phyloP scores from a whole-genome alignment of 345 rosid species.

The Acer campestre region DNA sequence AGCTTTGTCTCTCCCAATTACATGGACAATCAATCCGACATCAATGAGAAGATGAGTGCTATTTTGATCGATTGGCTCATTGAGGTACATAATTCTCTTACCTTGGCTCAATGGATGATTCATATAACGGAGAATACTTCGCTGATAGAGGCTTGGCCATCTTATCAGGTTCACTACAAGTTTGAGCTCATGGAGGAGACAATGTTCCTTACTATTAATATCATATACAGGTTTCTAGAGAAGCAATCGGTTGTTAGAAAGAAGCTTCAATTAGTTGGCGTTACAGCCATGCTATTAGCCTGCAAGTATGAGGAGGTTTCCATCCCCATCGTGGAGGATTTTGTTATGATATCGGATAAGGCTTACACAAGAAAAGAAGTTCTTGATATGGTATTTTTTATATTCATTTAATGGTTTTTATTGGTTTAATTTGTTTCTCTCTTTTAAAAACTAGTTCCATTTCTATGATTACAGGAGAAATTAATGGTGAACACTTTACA shows the following conservation, averaged over 20 bases:
- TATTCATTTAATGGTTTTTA: neutral
- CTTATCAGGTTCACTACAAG: constrained; percentile 86
- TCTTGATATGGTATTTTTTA: constrained; percentile 61
- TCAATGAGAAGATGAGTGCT: constrained; percentile 94
- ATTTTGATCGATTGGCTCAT: constrained; percentile 93
- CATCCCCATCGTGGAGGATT: constrained; percentile 83
- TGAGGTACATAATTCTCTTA: constrained; percentile 51
- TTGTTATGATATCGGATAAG: constrained; percentile 82
- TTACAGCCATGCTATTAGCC: constrained; percentile 90
- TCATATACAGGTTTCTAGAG: constrained; percentile 87
- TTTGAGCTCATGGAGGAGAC: constrained; percentile 86
- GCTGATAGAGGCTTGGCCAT: constrained; percentile 8
- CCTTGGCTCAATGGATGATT: neutral
- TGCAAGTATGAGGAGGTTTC: constrained; percentile 98
- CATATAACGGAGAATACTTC: neutral
- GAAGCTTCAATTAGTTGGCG: constrained; percentile 90
- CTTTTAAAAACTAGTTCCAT: neutral
- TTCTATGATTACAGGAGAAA: constrained; percentile 48
- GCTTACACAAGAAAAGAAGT: constrained; percentile 77
- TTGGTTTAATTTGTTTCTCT: neutral
- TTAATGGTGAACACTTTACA: constrained; percentile 67
- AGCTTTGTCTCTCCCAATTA: constrained; percentile 66
- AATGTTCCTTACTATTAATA: constrained; percentile 77
- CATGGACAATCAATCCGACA: constrained; percentile 71
- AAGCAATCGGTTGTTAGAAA: constrained; percentile 63